These are phyloP conservation scores for Erysimum cheiri DNA, from an alignment of 441 rosid genomes.

Conservation along the genomic window DNA sequence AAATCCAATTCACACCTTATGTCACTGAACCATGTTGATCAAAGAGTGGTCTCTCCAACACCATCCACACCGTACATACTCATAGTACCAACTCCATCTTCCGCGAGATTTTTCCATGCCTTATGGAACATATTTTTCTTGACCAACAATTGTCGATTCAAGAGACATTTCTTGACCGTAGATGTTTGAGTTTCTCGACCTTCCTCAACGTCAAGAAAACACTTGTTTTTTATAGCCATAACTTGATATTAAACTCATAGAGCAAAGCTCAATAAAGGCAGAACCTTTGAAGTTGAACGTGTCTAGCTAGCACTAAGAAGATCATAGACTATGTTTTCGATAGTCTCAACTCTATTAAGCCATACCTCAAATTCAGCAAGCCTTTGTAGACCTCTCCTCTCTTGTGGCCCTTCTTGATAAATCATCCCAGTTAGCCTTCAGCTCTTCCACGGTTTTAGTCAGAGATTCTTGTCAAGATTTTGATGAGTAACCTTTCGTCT, in stretches of 20 bases:
- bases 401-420: background rate
- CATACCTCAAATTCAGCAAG: background rate
- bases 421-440: background rate
- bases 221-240: background rate
- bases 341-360: background rate
- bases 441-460: background rate
- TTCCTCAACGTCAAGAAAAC: background rate
- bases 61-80: conserved; percentile 42
- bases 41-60: too few relatives aligned
- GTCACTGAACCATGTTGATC: too few relatives aligned
- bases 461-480: background rate
- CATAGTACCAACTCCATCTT: conserved; percentile 1
- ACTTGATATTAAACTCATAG: background rate
- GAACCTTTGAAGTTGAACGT: background rate
- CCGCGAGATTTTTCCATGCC: conserved; percentile 3
- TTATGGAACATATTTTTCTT: background rate
- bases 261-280: conserved; percentile 4
- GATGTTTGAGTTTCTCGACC: background rate
- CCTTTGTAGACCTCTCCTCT: background rate
- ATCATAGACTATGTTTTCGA: background rate
- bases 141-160: conserved; percentile 7
- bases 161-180: background rate
- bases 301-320: background rate
- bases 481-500: background rate
- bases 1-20: background rate